Percentiles rank a stretch among this genome's conserved stretches.
These are phyloP conservation scores for Picea sitchensis DNA, from an alignment of 75 land plant genomes.

Conservation along the genomic window DNA sequence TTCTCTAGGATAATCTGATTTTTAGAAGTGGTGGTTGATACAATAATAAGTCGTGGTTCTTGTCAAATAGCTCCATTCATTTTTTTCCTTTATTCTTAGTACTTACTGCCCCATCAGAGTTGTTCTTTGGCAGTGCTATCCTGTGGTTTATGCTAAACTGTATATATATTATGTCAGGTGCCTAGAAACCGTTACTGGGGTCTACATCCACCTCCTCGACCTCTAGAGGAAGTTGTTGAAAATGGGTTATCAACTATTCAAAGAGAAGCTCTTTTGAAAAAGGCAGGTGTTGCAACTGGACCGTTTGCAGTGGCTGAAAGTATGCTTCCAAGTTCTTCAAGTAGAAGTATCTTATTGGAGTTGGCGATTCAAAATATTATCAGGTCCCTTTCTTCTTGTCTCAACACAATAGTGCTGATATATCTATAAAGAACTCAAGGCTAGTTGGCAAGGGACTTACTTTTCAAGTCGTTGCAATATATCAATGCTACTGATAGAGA, in stretches of 20 bases:
- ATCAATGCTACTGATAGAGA: too few relatives aligned
- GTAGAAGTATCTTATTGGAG: constrained; percentile 53
- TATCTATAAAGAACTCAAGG: too few relatives aligned
- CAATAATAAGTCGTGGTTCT: background rate
- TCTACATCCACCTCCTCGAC: constrained; percentile 93
- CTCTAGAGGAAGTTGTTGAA: constrained; percentile 77
- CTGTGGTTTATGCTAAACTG: background rate
- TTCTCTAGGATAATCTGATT: background rate
- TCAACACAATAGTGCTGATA: too few relatives aligned
- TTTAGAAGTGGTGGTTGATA: background rate
- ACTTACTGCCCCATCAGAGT: background rate
- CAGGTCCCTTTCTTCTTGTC: constrained; percentile 29
- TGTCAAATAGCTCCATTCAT: background rate
- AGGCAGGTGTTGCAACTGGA: constrained; percentile 61
- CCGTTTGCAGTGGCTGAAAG: constrained; percentile 24
- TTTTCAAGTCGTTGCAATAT: too few relatives aligned
- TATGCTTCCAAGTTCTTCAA: constrained; percentile 51
- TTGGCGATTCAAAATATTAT: constrained; percentile 52
- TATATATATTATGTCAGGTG: constrained; percentile 39
- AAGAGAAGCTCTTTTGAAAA: constrained; percentile 67
- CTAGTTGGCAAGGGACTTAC: too few relatives aligned
- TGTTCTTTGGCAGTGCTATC: background rate
- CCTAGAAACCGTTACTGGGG: constrained; percentile 99
- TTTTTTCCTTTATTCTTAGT: background rate
- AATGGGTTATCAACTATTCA: constrained; percentile 78